These are phyloP conservation scores for Neofusicoccum umdonicola DNA, from an alignment of 2,329 filamentous ascomycete genomes.

Conservation along the genomic window DNA sequence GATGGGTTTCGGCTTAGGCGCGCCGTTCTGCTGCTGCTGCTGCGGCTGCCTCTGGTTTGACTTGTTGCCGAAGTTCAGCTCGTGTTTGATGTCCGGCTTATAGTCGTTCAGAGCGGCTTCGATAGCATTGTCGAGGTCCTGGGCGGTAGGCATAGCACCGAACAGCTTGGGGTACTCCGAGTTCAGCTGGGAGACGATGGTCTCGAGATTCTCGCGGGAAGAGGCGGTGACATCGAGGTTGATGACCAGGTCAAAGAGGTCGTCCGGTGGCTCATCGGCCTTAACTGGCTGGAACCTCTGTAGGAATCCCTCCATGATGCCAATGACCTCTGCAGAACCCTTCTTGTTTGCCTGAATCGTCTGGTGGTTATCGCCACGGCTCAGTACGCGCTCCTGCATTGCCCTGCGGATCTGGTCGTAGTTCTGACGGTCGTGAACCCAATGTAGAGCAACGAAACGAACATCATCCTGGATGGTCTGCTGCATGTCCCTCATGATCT, in stretches of 20 bases:
- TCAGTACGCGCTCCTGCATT: conserved; percentile 75
- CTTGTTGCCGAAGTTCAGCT: conserved; percentile 54
- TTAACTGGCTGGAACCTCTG: conserved; percentile 78
- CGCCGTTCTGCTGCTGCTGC: not conserved
- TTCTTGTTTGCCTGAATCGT: conserved; percentile 86
- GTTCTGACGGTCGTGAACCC: conserved; percentile 69
- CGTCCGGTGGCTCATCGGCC: conserved; percentile 66
- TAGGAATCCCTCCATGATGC: conserved; percentile 95
- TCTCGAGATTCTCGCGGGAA: conserved; percentile 86
- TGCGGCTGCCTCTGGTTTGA: conserved; percentile 32
- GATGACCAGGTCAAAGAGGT: conserved; percentile 79
- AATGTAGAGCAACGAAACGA: conserved; percentile 82
- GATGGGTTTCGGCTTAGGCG: conserved; percentile 31
- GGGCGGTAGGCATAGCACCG: conserved; percentile 64
- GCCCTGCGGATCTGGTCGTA: conserved; percentile 70
- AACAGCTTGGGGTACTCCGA: conserved; percentile 76
- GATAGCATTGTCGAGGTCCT: conserved; percentile 79
- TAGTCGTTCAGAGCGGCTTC: conserved; percentile 73
- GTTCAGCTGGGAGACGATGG: conserved; percentile 68
- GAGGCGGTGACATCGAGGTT: conserved; percentile 73
- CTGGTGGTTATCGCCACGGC: conserved; percentile 93
- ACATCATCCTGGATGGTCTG: conserved; percentile 56
- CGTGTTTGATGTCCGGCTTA: conserved; percentile 71
- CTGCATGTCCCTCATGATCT: conserved; percentile 77
- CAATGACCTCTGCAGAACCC: conserved; percentile 69